phyloP scores from a whole-genome alignment of 257 asterid genomes.

The Mentha longifolia region DNA sequence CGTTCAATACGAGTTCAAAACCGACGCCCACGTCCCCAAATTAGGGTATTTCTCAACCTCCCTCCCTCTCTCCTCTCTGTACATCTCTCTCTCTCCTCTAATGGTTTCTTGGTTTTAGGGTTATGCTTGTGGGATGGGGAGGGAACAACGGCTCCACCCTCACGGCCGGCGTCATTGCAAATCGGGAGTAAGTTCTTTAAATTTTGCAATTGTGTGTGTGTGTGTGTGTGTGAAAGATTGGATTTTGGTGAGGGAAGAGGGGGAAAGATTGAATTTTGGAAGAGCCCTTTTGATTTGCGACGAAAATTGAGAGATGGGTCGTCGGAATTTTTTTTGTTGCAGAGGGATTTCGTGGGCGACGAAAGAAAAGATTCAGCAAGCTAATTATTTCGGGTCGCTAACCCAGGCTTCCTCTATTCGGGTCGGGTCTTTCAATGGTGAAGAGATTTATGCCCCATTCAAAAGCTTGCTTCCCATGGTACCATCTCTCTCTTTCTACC shows the following conservation, averaged over 20 bases:
- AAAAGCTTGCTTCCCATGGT: slow-evolving; percentile 98
- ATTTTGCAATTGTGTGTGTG: too few relatives aligned
- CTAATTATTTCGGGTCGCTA: slow-evolving; percentile 92
- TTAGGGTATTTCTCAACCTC: slow-evolving; percentile 61
- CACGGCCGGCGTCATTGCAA: slow-evolving; percentile 90
- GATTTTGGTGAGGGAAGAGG: not conserved
- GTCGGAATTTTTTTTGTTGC: slow-evolving; percentile 13
- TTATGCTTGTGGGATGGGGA: slow-evolving; percentile 99
- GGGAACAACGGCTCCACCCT: slow-evolving; percentile 98
- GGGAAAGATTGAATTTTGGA: not conserved
- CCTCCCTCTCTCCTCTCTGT: not conserved
- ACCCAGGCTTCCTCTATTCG: slow-evolving; percentile 93
- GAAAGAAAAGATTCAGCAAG: slow-evolving; percentile 87
- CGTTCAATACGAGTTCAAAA: slow-evolving; percentile 83
- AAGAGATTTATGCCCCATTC: slow-evolving; percentile 97
- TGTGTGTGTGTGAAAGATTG: slow-evolving; percentile 6
- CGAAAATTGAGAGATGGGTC: slow-evolving; percentile 33
- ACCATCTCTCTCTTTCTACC: not conserved
- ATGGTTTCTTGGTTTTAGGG: slow-evolving; percentile 45
- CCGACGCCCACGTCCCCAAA: slow-evolving; percentile 78
- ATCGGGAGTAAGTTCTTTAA: slow-evolving; percentile 70
- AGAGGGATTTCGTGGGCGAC: slow-evolving; percentile 99
- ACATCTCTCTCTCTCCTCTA: not conserved
- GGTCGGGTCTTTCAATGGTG: slow-evolving; percentile 95
- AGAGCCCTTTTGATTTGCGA: not conserved